Evolutionary conservation across 169 alveolate genomes (phyloP).

Genomic region (Eimeria tenella): DNA sequence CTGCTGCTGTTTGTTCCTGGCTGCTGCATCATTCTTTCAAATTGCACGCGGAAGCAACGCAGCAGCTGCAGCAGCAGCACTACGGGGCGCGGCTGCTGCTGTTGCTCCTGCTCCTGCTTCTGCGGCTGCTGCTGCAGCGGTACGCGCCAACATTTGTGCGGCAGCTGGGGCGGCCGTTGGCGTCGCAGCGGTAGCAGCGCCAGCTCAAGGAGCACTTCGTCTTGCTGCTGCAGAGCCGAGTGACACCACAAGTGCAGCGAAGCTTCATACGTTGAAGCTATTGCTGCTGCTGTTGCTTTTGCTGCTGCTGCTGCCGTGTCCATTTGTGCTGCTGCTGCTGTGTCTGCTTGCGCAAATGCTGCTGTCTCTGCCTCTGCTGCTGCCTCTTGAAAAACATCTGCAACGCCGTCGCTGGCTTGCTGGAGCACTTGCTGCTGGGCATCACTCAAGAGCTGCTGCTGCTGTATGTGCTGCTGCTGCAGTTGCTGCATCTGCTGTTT

Average conservation of each 20-base stretch:
- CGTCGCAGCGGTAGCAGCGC: conserved; percentile 47
- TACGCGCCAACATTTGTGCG: conserved; percentile 31
- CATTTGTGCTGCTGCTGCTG: background rate
- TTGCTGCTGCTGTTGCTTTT: conserved; percentile 32
- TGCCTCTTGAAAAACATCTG: background rate
- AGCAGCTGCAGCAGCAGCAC: conserved; percentile 27
- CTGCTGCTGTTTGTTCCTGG: conserved; percentile 45
- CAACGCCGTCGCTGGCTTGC: conserved; percentile 32
- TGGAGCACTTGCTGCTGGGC: background rate
- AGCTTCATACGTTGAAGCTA: conserved; percentile 1
- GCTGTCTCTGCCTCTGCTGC: background rate
- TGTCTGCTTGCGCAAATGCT: background rate
- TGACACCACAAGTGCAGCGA: background rate
- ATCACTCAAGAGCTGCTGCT: background rate
- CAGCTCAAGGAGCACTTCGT: conserved; percentile 35
- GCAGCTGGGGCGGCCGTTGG: background rate
- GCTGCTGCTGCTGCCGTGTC: background rate
- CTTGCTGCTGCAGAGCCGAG: background rate
- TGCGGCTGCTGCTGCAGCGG: conserved; percentile 51
- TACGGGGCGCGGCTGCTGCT: conserved; percentile 60
- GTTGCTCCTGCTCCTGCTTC: conserved; percentile 21
- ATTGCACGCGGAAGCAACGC: conserved; percentile 35
- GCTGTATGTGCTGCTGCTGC: conserved; percentile 13
- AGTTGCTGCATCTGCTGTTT: conserved; percentile 35
- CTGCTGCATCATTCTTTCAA: background rate